Evolutionary conservation across 2,329 filamentous ascomycete genomes (phyloP), one percentile per base, ranked within the genome.

Genomic region (Cordyceps farinosa): DNA sequence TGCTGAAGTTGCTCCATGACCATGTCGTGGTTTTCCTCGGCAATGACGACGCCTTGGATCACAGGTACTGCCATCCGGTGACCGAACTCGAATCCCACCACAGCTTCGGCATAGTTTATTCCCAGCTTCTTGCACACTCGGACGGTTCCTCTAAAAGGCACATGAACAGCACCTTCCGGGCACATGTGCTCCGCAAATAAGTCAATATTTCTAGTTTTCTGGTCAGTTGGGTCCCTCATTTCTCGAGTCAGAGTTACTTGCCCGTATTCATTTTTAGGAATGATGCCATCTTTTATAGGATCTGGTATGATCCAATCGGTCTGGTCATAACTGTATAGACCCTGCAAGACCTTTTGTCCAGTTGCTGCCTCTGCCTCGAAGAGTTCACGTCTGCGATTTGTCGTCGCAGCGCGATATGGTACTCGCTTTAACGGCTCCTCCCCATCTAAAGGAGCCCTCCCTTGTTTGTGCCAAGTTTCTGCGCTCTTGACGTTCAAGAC

Each of bases 401-500:
- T 84, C 0, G 95, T 99, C 3, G 97, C 94, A 17, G 92, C 95
- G 48, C 95, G 90, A 72, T 95, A 92, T 0, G 94, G 92, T 0
- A 97, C 95, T 48, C 85, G 83, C 74, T 99, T 99, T 65, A 97
- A 77, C 0, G 95, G 91, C 55, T 86, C 78, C 67, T 90, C 87
- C 3, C 90, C 92, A 0, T 81, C 71, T 32, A 85, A 83, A 3
- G 95, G 87, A 32, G 87, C 89, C 11, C 94, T 86, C 0, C 95
- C 95, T 79, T 97, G 94, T 73, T 97, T 97, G 73, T 98, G 95
- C 95, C 95, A 99, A 1, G 91, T 97, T 73, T 99, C 95, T 1
- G 90, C 90, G 34, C 91, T 96, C 75, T 97, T 93, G 73, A 96
- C 96, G 45, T 84, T 82, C 2, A 93, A 86, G 0, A 98, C 87